Evolutionary conservation across 495 filamentous ascomycete species (phyloP), one percentile per base, ranked within the genome.

Genomic region (Hapsidospora chrysogenum): DNA sequence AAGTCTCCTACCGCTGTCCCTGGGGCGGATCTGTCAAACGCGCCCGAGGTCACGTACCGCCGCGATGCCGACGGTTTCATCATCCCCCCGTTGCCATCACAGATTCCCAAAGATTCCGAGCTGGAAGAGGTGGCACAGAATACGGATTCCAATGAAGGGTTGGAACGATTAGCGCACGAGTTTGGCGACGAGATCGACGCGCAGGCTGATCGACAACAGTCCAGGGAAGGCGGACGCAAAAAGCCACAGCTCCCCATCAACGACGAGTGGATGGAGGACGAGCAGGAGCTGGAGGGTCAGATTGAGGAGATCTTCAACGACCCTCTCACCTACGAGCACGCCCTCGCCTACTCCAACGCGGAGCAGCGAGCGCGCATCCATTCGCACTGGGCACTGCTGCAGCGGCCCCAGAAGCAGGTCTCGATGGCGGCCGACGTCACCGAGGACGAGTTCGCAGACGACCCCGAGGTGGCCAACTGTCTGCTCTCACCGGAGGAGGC

Each of bases 381-480:
- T 20, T 50, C 51, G 16, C 50, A 51, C 23, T 44, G 47, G 35
- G 52, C 39, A 23, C 50, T 43, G 25, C 46, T 41, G 26, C 37
- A 41, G 23, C 46, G 37, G 15, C 48, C 37, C n/a, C 48, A 34
- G 18, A 50, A 47, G 29, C 36, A 49, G 19, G 37, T 55, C 11
- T 54, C 47, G 17, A 62, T 66, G 52, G 60, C 65, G 35, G 54
- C 66, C n/a, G 66, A 74, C 29, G 74, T 86, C 25, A 67, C 61
- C 41, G 74, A 74, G 18, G 59, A 72, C 19, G 87, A 94, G 51
- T 93, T 95, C 46, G 79, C 72, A 3, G 72, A 92, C 43, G 81
- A 87, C 42, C 79, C 79, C 0, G 89, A 97, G 53, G 80, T 96
- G 16, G 49, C 58, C 35, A 72, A 76, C 42, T 92, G 84, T 53